Percentiles rank a stretch among this genome's conserved stretches.
phyloP scores from a whole-genome alignment of 2,329 filamentous ascomycete species.

The Madurella fahalii region DNA sequence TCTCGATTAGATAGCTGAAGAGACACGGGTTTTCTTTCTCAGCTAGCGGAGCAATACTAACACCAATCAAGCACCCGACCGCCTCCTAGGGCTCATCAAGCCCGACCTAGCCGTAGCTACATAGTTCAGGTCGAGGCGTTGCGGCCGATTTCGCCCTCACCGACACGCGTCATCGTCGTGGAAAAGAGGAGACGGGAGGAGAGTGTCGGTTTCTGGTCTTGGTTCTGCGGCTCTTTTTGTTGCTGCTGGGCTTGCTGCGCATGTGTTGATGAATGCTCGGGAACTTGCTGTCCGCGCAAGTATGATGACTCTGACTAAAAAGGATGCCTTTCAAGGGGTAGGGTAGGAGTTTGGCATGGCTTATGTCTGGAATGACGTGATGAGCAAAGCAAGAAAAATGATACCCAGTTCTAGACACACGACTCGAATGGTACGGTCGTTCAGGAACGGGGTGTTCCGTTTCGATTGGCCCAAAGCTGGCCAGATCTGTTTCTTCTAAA shows the following conservation, averaged over 20 bases:
- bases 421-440: too few species aligned
- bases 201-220: conserved; percentile 7
- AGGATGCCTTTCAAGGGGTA: neutral
- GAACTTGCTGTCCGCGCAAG: conserved; percentile 11
- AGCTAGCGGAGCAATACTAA: too few species aligned
- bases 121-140: conserved; percentile 11
- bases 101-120: neutral
- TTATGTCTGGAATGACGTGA: neutral
- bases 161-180: conserved; percentile 14
- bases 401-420: neutral
- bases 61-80: conserved; percentile 6
- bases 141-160: conserved; percentile 11
- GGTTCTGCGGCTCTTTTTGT: conserved; percentile 12
- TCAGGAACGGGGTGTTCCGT: too few species aligned
- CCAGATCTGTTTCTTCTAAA: too few species aligned
- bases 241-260: conserved; percentile 15
- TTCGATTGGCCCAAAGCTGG: too few species aligned
- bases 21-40: neutral
- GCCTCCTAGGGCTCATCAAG: conserved; percentile 9
- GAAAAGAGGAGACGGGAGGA: conserved; percentile 11
- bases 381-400: conserved; percentile 21
- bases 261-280: conserved; percentile 12
- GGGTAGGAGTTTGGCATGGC: neutral
- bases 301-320: conserved; percentile 12
- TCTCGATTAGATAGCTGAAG: neutral